A percentile compares a stretch with the other conserved stretches of the same genome.
phyloP scores from a whole-genome alignment of 1,139 yeast genomes.

The Lodderomyces jiufengensis region DNA sequence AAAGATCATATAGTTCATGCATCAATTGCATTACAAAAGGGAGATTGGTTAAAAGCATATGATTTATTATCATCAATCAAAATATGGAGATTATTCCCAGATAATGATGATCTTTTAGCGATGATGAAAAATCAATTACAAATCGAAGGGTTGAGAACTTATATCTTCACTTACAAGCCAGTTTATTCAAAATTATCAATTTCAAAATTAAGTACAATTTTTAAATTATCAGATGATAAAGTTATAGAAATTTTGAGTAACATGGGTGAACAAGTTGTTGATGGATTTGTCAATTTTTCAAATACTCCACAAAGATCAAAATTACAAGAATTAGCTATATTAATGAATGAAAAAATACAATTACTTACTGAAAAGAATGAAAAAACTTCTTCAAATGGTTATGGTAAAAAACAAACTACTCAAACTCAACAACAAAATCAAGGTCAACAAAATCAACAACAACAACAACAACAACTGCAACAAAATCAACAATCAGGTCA shows the following conservation, averaged over 20 bases:
- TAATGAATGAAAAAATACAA: conserved; percentile 82
- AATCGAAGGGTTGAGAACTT: conserved; percentile 87
- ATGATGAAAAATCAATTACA: conserved; percentile 79
- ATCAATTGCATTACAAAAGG: conserved; percentile 81
- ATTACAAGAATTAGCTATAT: conserved; percentile 84
- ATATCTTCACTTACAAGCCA: conserved; percentile 77
- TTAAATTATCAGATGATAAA: conserved; percentile 55
- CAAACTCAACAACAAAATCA: conserved; percentile 36
- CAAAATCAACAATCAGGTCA: conserved; percentile 15
- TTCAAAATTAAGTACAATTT: conserved; percentile 58
- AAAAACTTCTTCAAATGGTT: conserved; percentile 75
- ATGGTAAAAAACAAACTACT: conserved; percentile 39
- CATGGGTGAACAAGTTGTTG: conserved; percentile 69
- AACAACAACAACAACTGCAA: conserved; percentile 27
- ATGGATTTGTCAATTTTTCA: conserved; percentile 57
- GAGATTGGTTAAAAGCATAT: conserved; percentile 84
- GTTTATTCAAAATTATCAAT: conserved; percentile 77
- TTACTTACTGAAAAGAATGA: conserved; percentile 83
- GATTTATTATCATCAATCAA: conserved; percentile 71
- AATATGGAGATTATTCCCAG: conserved; percentile 84
- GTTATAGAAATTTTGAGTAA: conserved; percentile 65
- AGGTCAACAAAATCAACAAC: conserved; percentile 32
- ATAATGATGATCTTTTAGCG: conserved; percentile 58
- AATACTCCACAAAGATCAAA: conserved; percentile 79
- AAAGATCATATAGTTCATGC: conserved; percentile 94